Percentiles rank a stretch among this genome's conserved stretches.
phyloP scores from a whole-genome alignment of 83 land plant species.

The Thuja plicata region DNA sequence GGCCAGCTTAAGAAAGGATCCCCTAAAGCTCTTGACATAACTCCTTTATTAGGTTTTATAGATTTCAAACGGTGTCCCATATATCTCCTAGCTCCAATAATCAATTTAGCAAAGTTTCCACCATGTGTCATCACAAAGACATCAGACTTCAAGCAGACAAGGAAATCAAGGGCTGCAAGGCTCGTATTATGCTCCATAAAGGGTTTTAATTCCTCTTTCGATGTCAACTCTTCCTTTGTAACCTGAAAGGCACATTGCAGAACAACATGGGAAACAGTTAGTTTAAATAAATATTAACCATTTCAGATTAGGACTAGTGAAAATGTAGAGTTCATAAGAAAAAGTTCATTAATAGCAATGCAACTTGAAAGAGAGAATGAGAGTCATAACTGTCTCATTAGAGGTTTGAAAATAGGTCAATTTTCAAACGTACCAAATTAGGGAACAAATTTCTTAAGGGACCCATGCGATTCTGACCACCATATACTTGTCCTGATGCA shows the following conservation, averaged over 20 bases:
- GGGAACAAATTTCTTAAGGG: conserved; percentile 90
- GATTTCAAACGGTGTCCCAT: conserved; percentile 89
- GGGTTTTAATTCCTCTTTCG: conserved; percentile 64
- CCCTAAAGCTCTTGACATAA: conserved; percentile 92
- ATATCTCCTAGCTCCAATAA: conserved; percentile 86
- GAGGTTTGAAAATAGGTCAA: not conserved
- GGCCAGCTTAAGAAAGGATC: conserved; percentile 97
- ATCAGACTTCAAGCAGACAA: conserved; percentile 83
- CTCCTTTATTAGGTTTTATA: conserved; percentile 90
- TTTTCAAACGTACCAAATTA: conserved; percentile 56
- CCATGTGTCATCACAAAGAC: conserved; percentile 92
- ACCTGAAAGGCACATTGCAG: conserved; percentile 42
- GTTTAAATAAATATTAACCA: too few relatives aligned
- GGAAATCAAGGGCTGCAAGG: conserved; percentile 85
- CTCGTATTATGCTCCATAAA: conserved; percentile 87
- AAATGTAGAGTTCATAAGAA: not conserved
- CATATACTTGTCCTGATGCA: conserved; percentile 95
- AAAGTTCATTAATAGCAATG: not conserved
- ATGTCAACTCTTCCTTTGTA: conserved; percentile 82
- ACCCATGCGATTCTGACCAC: conserved; percentile 93
- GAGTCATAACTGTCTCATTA: not conserved
- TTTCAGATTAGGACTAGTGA: not conserved
- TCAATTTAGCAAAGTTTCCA: conserved; percentile 91
- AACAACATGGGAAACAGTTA: not conserved
- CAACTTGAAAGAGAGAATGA: not conserved